Conservation (phyloP, 371 early-diverging fungal genomes). For the Mortierella sp. region DNA sequence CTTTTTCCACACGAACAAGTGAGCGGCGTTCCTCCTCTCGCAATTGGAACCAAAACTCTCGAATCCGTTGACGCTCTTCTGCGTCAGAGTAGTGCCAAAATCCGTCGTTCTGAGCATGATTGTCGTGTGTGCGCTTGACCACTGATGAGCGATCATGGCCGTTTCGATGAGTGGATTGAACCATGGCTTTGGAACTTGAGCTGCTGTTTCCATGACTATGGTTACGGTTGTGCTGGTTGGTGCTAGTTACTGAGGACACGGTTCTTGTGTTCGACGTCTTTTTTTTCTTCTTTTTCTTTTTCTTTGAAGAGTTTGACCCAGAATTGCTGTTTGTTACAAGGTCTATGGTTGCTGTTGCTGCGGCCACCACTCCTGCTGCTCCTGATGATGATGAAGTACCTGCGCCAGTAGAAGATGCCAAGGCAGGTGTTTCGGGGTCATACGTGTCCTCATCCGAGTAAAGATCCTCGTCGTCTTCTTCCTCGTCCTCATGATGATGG, state of each 20-base stretch:
- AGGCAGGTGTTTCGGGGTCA: slow-evolving; percentile 53
- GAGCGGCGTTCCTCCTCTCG: slow-evolving; percentile 86
- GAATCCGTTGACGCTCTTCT: slow-evolving; percentile 86
- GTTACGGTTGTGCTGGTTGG: slow-evolving; percentile 23
- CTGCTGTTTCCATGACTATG: slow-evolving; percentile 19
- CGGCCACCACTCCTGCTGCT: slow-evolving; percentile 3
- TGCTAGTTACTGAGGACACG: slow-evolving; percentile 10
- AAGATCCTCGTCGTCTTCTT: slow-evolving; percentile 55
- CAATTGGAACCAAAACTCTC: slow-evolving; percentile 91
- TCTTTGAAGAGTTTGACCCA: slow-evolving; percentile 50
- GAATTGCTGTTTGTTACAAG: slow-evolving; percentile 6
- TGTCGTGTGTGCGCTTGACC: slow-evolving; percentile 41
- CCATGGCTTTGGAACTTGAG: slow-evolving; percentile 26
- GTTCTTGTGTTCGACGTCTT: slow-evolving; percentile 33
- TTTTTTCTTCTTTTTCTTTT: slow-evolving; percentile 64
- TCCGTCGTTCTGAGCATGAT: slow-evolving; percentile 55
- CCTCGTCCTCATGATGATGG: slow-evolving; percentile 45
- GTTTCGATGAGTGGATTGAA: slow-evolving; percentile 31
- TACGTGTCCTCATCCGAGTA: slow-evolving; percentile 57
- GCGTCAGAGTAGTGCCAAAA: slow-evolving; percentile 83
- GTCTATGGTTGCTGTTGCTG: slow-evolving; percentile 16
- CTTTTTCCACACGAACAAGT: slow-evolving; percentile 90
- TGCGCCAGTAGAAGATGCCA: slow-evolving; percentile 22
- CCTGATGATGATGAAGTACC: slow-evolving; percentile 20
- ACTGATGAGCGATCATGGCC: slow-evolving; percentile 38